A percentile compares a stretch with the other conserved stretches of the same genome.
These are phyloP conservation scores for Rubus idaeus DNA, from an alignment of 306 rosid genomes.

Conservation along the genomic window DNA sequence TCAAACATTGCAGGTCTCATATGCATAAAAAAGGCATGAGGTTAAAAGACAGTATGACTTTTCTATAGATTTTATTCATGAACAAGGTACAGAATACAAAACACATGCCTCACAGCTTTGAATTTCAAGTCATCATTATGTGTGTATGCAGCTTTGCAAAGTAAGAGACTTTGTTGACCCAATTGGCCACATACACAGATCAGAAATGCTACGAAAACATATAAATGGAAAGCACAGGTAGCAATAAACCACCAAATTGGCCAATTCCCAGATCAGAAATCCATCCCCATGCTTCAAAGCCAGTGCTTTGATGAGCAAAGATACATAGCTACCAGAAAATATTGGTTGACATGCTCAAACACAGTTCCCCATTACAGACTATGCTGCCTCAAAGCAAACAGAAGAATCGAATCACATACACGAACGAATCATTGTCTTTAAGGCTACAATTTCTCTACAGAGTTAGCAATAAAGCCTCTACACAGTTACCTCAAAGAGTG, in stretches of 20 bases:
- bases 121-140: neutral
- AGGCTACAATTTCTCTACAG: neutral
- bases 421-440: no score
- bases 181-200: neutral
- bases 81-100: neutral
- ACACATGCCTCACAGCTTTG: neutral
- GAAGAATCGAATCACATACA: neutral
- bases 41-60: neutral
- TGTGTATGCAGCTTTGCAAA: neutral
- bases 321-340: conserved; percentile 3
- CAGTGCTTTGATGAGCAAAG: neutral
- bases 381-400: neutral
- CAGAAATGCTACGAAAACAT: neutral
- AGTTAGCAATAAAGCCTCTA: neutral
- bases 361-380: neutral
- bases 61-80: neutral
- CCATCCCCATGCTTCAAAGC: neutral
- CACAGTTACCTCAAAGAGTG: neutral
- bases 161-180: no score
- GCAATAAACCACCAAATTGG: neutral
- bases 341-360: neutral
- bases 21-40: neutral
- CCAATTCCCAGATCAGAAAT: neutral
- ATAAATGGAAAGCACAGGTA: neutral
- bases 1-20: neutral